Conservation (phyloP, 1,284 basidiomycete species). For the Trametes hirsuta region DNA sequence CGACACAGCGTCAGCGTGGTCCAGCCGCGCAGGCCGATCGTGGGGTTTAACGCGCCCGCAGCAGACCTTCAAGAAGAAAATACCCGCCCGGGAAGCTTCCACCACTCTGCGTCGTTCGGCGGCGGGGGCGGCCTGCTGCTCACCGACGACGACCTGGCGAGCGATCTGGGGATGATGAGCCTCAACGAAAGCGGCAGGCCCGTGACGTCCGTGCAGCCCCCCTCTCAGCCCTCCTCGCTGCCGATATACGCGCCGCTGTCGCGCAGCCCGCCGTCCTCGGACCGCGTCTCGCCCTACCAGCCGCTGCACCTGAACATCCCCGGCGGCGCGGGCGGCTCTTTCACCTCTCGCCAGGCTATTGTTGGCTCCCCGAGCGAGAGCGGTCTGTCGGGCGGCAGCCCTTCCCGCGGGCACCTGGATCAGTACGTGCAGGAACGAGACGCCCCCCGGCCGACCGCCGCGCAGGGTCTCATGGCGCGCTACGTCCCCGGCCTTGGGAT, state of each 20-base stretch:
- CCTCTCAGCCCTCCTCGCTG: constrained; percentile 65
- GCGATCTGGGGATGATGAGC: constrained; percentile 66
- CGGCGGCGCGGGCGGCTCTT: constrained; percentile 39
- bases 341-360: constrained; percentile 48
- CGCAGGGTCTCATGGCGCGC: constrained; percentile 49
- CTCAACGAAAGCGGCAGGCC: constrained; percentile 50
- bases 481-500: constrained; percentile 69
- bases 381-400: constrained; percentile 36
- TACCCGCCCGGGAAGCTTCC: constrained; percentile 34
- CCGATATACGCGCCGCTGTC: constrained; percentile 73
- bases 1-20: constrained; percentile 88
- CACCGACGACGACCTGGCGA: constrained; percentile 82
- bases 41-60: constrained; percentile 68
- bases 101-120: constrained; percentile 35
- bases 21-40: constrained; percentile 67
- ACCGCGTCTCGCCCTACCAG: constrained; percentile 59
- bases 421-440: constrained; percentile 26
- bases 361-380: constrained; percentile 63
- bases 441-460: constrained; percentile 23
- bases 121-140: constrained; percentile 58
- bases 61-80: constrained; percentile 50
- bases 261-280: constrained; percentile 57
- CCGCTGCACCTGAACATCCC: constrained; percentile 61
- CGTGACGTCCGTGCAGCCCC: constrained; percentile 47
- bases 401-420: constrained; percentile 35